These are phyloP conservation scores for Nothophaeocryptopus gaeumannii DNA, from an alignment of 2,329 filamentous ascomycete species.

Conservation along the genomic window DNA sequence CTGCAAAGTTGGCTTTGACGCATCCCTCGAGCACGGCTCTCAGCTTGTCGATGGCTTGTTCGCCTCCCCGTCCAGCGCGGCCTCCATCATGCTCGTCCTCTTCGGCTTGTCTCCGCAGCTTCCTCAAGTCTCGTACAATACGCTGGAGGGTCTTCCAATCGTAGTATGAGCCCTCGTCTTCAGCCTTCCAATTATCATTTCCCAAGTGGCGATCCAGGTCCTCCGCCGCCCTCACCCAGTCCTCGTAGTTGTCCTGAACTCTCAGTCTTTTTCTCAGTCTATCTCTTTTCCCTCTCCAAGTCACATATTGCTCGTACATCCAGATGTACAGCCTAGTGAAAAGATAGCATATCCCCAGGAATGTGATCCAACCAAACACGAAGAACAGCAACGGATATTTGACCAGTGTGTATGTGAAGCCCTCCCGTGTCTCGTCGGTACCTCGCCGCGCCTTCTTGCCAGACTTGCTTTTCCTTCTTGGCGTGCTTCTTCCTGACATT, in stretches of 20 bases:
- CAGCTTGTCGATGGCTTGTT: conserved; percentile 68
- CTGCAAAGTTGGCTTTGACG: conserved; percentile 96
- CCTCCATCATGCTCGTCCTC: conserved; percentile 52
- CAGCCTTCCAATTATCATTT: conserved; percentile 75
- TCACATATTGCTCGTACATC: conserved; percentile 84
- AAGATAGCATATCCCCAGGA: conserved; percentile 71
- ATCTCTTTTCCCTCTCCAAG: conserved; percentile 80
- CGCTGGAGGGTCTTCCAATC: conserved; percentile 78
- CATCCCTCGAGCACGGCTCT: conserved; percentile 79
- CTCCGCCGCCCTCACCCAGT: conserved; percentile 79
- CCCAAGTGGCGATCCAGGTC: conserved; percentile 77
- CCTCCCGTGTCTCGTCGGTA: conserved; percentile 91
- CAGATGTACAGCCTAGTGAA: conserved; percentile 85
- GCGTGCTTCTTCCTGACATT: conserved; percentile 30
- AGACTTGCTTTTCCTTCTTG: conserved; percentile 27
- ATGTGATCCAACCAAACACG: conserved; percentile 75
- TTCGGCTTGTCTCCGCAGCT: conserved; percentile 54
- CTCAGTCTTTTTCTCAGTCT: conserved; percentile 68
- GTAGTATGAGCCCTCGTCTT: conserved; percentile 74
- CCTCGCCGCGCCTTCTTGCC: conserved; percentile 46
- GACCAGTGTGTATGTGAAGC: conserved; percentile 80
- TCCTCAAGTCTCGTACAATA: conserved; percentile 72
- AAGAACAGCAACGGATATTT: conserved; percentile 88
- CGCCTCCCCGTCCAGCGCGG: conserved; percentile 25
- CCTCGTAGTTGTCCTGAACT: conserved; percentile 68